Percentiles rank a stretch among this genome's conserved stretches.
phyloP scores from a whole-genome alignment of 768 basidiomycete genomes.

The Multifurca ochricompacta region DNA sequence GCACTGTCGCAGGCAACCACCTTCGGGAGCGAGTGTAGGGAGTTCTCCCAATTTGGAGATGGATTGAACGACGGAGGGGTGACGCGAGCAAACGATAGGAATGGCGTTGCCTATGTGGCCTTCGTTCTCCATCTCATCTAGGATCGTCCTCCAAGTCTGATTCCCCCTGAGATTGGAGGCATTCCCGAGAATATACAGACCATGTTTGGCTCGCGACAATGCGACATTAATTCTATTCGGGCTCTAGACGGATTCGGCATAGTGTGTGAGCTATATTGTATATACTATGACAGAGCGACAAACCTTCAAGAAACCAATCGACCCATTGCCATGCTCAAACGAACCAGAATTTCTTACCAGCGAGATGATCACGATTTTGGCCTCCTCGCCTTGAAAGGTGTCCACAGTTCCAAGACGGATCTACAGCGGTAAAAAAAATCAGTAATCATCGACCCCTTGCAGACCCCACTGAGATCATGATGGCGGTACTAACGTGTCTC shows the following conservation, averaged over 20 bases:
- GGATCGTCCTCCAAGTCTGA: slow-evolving; percentile 48
- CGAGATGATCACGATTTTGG: slow-evolving; percentile 63
- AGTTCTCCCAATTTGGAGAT: slow-evolving; percentile 17
- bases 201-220: slow-evolving; percentile 65
- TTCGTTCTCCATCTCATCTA: slow-evolving; percentile 46
- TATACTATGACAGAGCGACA: neutral
- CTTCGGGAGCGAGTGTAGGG: slow-evolving; percentile 18
- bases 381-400: slow-evolving; percentile 73
- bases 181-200: slow-evolving; percentile 68
- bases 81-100: slow-evolving; percentile 17
- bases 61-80: neutral
- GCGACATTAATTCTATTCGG: slow-evolving; percentile 43
- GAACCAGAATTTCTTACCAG: slow-evolving; percentile 65
- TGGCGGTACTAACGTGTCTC: slow-evolving; percentile 36
- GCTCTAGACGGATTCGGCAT: slow-evolving; percentile 24
- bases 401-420: slow-evolving; percentile 68
- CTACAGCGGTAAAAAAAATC: too few species aligned
- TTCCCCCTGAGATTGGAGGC: slow-evolving; percentile 45
- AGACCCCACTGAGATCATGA: neutral
- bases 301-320: slow-evolving; percentile 72
- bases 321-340: slow-evolving; percentile 27
- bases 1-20: slow-evolving; percentile 29
- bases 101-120: slow-evolving; percentile 24
- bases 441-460: too few species aligned
- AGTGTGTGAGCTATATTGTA: slow-evolving; percentile 27